Evolutionary conservation across 768 basidiomycete species (phyloP), one percentile per base, ranked within the genome.

Genomic region (Tricholoma furcatifolium): DNA sequence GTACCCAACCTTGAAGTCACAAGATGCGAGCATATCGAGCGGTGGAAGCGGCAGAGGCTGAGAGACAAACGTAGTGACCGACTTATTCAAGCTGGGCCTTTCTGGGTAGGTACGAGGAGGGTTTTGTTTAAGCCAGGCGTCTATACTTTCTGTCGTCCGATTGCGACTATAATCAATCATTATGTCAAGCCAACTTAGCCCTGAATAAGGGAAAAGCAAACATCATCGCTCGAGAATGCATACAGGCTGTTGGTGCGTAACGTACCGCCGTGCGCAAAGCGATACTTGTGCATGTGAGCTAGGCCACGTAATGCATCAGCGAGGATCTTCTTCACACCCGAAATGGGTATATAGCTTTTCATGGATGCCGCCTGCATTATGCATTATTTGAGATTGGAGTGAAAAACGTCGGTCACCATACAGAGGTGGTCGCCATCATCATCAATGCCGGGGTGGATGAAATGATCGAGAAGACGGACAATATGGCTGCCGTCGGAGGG

Each of bases 171-270:
- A n/a, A n/a, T n/a, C 40, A 50, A 65, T 62, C 21, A 66, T 45
- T 34, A 68, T 64, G 46, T 68, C 67, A 57, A 67, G 66, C 36
- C 38, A 58, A 40, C 67, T 67, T n/a, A 69, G 41, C 58, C 67
- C 67, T 23, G 66, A 8, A 35, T 9, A 35, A 8, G 15, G 15
- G 24, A 43, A 1, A 9, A 6, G 6, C 14, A 15, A 14, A n/a
- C n/a, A 21, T 9, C 3, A 17, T 24, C 14, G 6, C 20, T 21
- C 24, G 21, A n/a, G n/a, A n/a, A n/a, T n/a, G n/a, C n/a, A n/a
- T n/a, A n/a, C n/a, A n/a, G n/a, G n/a, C n/a, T n/a, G n/a, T n/a
- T n/a, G n/a, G n/a, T n/a, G n/a, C n/a, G n/a, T n/a, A n/a, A n/a
- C n/a, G n/a, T n/a, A 43, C 42, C 42, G 11, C 20, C 66, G 51